These are phyloP conservation scores for Nymphaea colorata DNA, from an alignment of 164 flowering plant genomes.

Conservation along the genomic window DNA sequence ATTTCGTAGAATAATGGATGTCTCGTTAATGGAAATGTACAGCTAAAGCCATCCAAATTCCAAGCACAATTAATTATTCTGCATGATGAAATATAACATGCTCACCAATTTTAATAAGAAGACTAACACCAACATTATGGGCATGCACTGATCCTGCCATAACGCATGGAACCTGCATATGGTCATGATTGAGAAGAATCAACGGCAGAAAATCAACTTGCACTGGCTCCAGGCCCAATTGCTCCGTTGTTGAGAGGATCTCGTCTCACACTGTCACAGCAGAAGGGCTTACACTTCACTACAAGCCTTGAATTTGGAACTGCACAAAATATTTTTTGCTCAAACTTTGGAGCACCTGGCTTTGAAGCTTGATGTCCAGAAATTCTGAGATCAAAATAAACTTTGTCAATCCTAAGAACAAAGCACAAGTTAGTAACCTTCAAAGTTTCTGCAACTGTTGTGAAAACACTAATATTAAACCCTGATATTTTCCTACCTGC, in stretches of 20 bases:
- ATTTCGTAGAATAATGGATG: too few relatives aligned
- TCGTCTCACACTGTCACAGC: constrained; percentile 84
- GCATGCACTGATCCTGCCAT: constrained; percentile 97
- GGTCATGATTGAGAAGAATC: constrained; percentile 96
- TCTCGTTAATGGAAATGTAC: too few relatives aligned
- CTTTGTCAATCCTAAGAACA: not conserved
- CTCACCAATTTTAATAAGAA: constrained; percentile 83
- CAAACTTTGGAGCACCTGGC: constrained; percentile 77
- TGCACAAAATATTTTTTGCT: constrained; percentile 87
- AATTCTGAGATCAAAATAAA: not conserved
- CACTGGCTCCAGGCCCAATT: constrained; percentile 78
- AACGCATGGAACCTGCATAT: constrained; percentile 97
- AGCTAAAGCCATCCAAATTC: not conserved
- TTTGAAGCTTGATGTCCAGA: not conserved
- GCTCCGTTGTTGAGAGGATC: constrained; percentile 82
- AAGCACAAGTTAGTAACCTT: not conserved
- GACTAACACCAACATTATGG: constrained; percentile 95
- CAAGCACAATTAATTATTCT: not conserved
- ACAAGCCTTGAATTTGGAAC: constrained; percentile 97
- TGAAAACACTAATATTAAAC: not conserved
- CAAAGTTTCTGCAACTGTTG: not conserved
- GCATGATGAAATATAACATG: not conserved
- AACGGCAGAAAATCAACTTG: constrained; percentile 96
- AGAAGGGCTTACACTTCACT: constrained; percentile 93
- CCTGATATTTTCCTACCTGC: not conserved